Percentiles rank a stretch among this genome's conserved stretches.
Evolutionary conservation across 2,329 filamentous ascomycete species (phyloP).

Genomic region (Scortechinia acanthostroma): DNA sequence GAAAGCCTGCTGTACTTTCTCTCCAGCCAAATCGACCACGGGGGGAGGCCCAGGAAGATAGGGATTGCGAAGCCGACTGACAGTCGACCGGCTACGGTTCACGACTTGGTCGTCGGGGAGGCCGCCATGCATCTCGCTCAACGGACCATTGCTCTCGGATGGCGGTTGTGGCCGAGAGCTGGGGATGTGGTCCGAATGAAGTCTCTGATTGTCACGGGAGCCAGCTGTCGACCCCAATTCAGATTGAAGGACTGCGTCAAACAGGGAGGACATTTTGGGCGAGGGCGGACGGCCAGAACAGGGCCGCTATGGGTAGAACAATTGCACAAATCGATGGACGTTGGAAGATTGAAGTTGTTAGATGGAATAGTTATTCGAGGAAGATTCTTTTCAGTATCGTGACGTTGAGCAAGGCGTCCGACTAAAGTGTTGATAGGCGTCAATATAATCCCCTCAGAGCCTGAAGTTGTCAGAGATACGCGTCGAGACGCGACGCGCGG

Average conservation of each 20-base stretch:
- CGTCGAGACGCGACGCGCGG: constrained; percentile 16
- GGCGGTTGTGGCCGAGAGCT: constrained; percentile 22
- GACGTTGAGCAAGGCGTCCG: too few species aligned
- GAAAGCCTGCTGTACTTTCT: constrained; percentile 54
- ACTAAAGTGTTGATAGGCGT: too few species aligned
- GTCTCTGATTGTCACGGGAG: constrained; percentile 15
- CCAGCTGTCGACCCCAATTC: constrained; percentile 23
- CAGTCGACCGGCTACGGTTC: constrained; percentile 33
- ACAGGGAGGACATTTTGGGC: constrained; percentile 26
- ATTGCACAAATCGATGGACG: too few species aligned
- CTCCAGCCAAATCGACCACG: constrained; percentile 52
- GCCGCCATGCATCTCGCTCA: constrained; percentile 49
- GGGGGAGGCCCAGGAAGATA: constrained; percentile 41
- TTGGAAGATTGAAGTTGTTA: too few species aligned
- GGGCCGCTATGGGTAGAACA: too few species aligned
- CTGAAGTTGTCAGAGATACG: constrained; percentile 9
- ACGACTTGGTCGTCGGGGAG: constrained; percentile 56
- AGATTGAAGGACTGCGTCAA: constrained; percentile 29
- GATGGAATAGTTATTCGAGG: too few species aligned
- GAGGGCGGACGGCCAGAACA: constrained; percentile 11
- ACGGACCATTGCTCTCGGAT: constrained; percentile 37
- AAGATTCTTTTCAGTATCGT: too few species aligned
- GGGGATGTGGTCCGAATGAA: constrained; percentile 19
- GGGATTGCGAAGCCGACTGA: constrained; percentile 35
- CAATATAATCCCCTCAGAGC: too few species aligned